Base-by-base conservation (phyloP, 257 asterid genomes). In the Jacaranda mimosifolia region DNA sequence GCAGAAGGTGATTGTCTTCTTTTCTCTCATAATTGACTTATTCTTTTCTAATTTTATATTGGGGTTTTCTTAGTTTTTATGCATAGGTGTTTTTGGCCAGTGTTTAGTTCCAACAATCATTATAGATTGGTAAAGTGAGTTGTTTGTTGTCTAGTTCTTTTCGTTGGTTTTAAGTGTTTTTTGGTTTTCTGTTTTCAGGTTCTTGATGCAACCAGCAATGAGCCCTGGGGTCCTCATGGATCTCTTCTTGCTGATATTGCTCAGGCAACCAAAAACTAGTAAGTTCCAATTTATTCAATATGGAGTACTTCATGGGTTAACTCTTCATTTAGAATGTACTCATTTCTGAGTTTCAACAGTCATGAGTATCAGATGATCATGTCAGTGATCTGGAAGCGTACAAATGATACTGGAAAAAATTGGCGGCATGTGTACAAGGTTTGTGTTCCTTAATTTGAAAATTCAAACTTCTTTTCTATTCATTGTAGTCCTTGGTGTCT, bases 381-480 rank as follows among this genome's bases (percentile, higher is more conserved):
- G 98, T 73, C 97, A 9, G 91, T 96, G 38, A 64, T 96, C 76
- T 96, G 99, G 99, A 96, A 96, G 91, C 98, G 97, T 62, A 71
- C 91, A 75, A 93, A 90, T 85, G 99, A 96, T 82, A 93, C 94
- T 75, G 96, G 97, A 17, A 93, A 91, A 85, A 90, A 96, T 75
- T 96, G 99, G 99, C 92, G 98, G 78, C 98, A 93, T 77, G 97
- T 96, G 26, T 96, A 91, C 91, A 96, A 96, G 98, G 99, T 95
- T 70, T 71, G 87, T 67, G 52, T 69, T 78, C 42, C 42, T 72
- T 79, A 35, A 13, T 59, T 59, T 48, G 13, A 9, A 26, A 72
- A 35, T 49, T 55, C 18, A 6, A 21, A 39, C 68, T 46, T 73
- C n/a, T 65, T 65, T 63, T 8, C 6, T 12, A 21, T 26, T 21